A percentile compares a stretch with the other conserved stretches of the same genome.
Evolutionary conservation across 2,329 filamentous ascomycete species (phyloP).

Genomic region (Pseudocercospora cruenta): DNA sequence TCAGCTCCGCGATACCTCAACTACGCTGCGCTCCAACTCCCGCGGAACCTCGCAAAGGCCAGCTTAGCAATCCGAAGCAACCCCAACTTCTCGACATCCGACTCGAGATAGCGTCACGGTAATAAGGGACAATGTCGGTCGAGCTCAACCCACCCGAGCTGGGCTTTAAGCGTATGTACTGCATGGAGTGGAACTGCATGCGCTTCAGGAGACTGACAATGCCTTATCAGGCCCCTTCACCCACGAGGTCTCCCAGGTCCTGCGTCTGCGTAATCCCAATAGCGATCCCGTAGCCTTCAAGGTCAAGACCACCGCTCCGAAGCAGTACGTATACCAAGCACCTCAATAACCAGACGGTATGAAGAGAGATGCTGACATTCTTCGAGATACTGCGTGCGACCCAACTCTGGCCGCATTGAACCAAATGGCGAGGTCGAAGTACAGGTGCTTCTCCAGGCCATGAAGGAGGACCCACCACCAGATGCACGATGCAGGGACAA

Average conservation of each 20-base stretch:
- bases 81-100: conserved; percentile 8
- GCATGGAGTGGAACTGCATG: conserved; percentile 6
- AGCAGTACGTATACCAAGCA: conserved; percentile 73
- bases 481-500: conserved; percentile 96
- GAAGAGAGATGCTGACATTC: conserved; percentile 10
- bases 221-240: conserved; percentile 61
- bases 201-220: conserved; percentile 20
- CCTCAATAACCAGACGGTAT: not conserved
- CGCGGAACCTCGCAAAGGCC: conserved; percentile 6
- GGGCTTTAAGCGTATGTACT: conserved; percentile 81
- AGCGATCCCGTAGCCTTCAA: conserved; percentile 66
- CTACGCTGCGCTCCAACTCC: not conserved
- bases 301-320: conserved; percentile 98
- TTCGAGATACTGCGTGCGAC: conserved; percentile 91
- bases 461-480: conserved; percentile 88
- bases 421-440: conserved; percentile 89
- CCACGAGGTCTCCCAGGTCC: conserved; percentile 64
- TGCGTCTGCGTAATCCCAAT: conserved; percentile 63
- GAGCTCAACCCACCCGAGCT: conserved; percentile 90
- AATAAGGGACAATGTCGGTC: conserved; percentile 75
- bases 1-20: not conserved
- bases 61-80: conserved; percentile 14
- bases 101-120: conserved; percentile 12
- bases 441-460: conserved; percentile 94
- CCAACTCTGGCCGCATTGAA: conserved; percentile 95